Evolutionary conservation across 2,329 filamentous ascomycete species (phyloP).

Genomic region (Alternaria conjuncta): DNA sequence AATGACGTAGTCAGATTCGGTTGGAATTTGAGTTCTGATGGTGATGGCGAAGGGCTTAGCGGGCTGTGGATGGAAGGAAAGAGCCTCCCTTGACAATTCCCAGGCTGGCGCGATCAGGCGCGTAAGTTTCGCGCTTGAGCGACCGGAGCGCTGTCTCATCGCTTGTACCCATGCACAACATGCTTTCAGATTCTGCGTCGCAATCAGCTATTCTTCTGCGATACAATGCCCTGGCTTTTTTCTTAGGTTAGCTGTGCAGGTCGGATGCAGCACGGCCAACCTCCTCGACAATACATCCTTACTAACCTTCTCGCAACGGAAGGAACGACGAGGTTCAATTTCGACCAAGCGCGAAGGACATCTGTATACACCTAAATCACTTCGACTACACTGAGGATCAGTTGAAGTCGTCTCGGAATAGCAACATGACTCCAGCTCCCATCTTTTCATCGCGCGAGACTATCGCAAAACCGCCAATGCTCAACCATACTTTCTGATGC

Average conservation of each 20-base stretch:
- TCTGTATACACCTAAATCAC: background rate
- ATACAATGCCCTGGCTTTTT: background rate
- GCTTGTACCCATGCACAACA: background rate
- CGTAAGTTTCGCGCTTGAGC: background rate
- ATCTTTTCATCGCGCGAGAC: background rate
- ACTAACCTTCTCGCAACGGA: background rate
- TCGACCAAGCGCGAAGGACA: background rate
- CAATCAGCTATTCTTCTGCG: background rate
- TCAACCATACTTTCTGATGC: background rate
- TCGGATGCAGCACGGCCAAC: background rate
- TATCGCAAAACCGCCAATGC: background rate
- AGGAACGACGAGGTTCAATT: background rate
- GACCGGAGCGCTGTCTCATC: background rate
- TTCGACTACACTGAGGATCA: background rate
- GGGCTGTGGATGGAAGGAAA: background rate
- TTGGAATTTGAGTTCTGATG: background rate
- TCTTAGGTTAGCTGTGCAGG: background rate
- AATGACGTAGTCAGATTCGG: background rate
- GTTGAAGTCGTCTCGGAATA: background rate
- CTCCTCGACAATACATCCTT: background rate
- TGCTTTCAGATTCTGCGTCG: background rate
- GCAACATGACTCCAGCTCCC: background rate
- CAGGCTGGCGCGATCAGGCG: background rate
- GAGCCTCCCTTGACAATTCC: background rate
- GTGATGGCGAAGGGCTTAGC: background rate